These are phyloP conservation scores for Psidium friedrichsthalianum DNA, from an alignment of 345 rosid genomes.

Conservation along the genomic window DNA sequence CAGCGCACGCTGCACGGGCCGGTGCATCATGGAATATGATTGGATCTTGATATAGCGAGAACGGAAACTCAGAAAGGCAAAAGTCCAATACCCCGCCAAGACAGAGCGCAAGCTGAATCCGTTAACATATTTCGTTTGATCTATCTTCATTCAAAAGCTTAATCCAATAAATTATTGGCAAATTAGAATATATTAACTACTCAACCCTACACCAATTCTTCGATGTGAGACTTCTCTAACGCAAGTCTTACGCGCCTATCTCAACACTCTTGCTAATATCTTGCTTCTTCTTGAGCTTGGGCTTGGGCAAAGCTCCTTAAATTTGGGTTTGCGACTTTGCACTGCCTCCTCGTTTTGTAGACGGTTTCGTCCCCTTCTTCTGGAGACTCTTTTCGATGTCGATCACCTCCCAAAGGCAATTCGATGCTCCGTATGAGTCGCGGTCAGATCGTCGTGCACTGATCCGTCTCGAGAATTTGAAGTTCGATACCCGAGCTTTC, in stretches of 20 bases:
- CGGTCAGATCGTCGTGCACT: too few relatives aligned
- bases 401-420: background rate
- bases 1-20: too few relatives aligned
- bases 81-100: too few relatives aligned
- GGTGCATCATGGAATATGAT: conserved; percentile 21
- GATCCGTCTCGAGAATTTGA: too few relatives aligned
- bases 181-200: too few relatives aligned
- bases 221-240: too few relatives aligned
- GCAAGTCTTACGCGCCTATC: too few relatives aligned
- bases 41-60: background rate
- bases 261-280: background rate
- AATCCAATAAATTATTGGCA: too few relatives aligned
- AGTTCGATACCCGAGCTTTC: background rate
- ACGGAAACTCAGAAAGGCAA: background rate
- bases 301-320: background rate
- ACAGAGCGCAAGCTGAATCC: too few relatives aligned
- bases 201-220: too few relatives aligned
- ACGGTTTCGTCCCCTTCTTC: background rate
- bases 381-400: background rate
- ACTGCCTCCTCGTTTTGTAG: background rate
- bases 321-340: background rate
- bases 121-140: too few relatives aligned
- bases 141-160: too few relatives aligned
- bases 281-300: background rate
- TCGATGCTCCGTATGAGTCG: background rate